Conservation (phyloP, 1,284 basidiomycete genomes). For the Cryptococcus deneoformans region DNA sequence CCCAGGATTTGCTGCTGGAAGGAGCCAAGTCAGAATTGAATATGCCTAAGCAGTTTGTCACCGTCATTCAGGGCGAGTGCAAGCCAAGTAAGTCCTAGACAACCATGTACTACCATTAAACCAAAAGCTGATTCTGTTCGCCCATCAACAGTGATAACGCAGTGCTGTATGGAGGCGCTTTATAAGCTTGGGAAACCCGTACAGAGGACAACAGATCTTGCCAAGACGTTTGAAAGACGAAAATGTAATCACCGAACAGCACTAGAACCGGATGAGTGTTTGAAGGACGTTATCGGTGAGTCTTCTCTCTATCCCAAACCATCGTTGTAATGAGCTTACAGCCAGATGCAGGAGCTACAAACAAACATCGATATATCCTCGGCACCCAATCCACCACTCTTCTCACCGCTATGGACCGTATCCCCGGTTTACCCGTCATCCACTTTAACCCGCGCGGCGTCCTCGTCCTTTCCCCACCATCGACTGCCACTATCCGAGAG, state of each 20-base stretch:
- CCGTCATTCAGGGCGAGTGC: slow-evolving; percentile 72
- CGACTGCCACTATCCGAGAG: slow-evolving; percentile 64
- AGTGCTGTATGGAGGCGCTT: slow-evolving; percentile 87
- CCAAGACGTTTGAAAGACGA: slow-evolving; percentile 87
- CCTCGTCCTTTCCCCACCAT: slow-evolving; percentile 83
- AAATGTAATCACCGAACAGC: slow-evolving; percentile 90
- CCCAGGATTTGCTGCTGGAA: slow-evolving; percentile 77
- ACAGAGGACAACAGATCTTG: slow-evolving; percentile 76
- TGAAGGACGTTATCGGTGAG: slow-evolving; percentile 76
- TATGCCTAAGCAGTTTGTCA: slow-evolving; percentile 66
- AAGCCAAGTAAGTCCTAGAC: slow-evolving; percentile 72
- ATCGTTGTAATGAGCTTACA: neutral
- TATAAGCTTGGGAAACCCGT: slow-evolving; percentile 71
- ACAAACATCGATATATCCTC: slow-evolving; percentile 86
- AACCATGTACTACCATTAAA: neutral
- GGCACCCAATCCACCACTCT: slow-evolving; percentile 73
- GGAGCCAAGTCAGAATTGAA: slow-evolving; percentile 68
- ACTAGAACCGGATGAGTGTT: slow-evolving; percentile 78
- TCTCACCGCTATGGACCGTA: slow-evolving; percentile 60
- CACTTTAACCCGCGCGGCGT: slow-evolving; percentile 84
- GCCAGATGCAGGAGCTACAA: slow-evolving; percentile 63
- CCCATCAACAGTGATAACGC: slow-evolving; percentile 77
- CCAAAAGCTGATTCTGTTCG: neutral
- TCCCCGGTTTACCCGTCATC: slow-evolving; percentile 80
- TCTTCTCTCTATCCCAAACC: slow-evolving; percentile 2